A percentile compares a stretch with the other conserved stretches of the same genome.
Conservation (phyloP, 768 basidiomycete genomes). For the Serendipita vermifera region DNA sequence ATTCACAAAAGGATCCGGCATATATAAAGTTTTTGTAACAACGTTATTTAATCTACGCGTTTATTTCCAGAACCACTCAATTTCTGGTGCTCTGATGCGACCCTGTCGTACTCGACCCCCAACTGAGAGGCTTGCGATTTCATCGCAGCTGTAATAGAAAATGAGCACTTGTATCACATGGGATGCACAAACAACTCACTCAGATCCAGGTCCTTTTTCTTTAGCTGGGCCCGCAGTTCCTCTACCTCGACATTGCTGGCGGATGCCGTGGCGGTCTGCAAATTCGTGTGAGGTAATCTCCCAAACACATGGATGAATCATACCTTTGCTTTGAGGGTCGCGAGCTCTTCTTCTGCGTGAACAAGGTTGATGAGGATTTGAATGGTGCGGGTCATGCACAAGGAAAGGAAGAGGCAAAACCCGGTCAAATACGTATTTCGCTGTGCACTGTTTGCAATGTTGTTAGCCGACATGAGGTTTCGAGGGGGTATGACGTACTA, state of each 20-base stretch:
- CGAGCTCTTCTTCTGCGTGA: conserved; percentile 77
- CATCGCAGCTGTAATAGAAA: not conserved
- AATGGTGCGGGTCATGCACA: conserved; percentile 87
- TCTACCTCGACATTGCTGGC: conserved; percentile 34
- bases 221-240: conserved; percentile 53
- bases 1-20: no score
- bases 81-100: conserved; percentile 65
- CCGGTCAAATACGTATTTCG: conserved; percentile 88
- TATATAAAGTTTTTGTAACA: no score
- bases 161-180: not conserved
- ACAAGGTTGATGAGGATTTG: conserved; percentile 86
- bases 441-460: conserved; percentile 46
- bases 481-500: conserved; percentile 47
- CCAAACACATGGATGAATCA: not conserved
- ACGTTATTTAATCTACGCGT: not conserved
- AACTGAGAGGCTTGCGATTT: conserved; percentile 54
- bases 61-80: conserved; percentile 36
- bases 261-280: conserved; percentile 26
- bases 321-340: conserved; percentile 58
- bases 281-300: not conserved
- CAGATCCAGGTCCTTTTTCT: conserved; percentile 51
- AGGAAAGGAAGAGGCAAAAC: conserved; percentile 89
- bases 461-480: conserved; percentile 16
- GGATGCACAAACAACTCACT: conserved; percentile 29
- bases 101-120: conserved; percentile 65